phyloP scores from a whole-genome alignment of 148 eudicot genomes.

The Rheum nobile region DNA sequence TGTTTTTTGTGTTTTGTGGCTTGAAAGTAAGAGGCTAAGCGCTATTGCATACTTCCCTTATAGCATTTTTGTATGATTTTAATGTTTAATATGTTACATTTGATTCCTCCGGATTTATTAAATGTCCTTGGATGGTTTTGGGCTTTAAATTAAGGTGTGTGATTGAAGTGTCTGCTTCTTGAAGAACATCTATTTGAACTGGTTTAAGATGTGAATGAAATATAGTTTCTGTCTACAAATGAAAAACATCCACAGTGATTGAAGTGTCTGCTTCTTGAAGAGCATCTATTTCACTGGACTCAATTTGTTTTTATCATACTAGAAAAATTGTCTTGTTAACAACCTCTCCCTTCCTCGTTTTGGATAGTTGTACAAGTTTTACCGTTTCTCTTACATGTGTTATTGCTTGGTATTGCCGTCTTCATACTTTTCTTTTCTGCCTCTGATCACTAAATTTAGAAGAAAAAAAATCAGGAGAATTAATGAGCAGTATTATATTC shows the following conservation, averaged over 20 bases:
- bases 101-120: neutral
- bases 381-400: neutral
- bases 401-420: neutral
- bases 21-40: neutral
- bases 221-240: neutral
- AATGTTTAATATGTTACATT: neutral
- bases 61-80: neutral
- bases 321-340: neutral
- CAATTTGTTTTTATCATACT: neutral
- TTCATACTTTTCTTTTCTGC: neutral
- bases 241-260: neutral
- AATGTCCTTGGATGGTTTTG: neutral
- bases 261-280: neutral
- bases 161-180: too few species aligned
- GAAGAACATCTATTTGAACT: neutral
- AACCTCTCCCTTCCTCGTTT: neutral
- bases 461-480: neutral
- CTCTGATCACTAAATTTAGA: neutral
- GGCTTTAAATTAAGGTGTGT: neutral
- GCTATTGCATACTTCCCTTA: neutral
- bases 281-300: neutral
- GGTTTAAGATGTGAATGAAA: neutral
- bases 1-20: neutral
- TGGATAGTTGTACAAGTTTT: neutral
- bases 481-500: neutral